phyloP scores from a whole-genome alignment of 2,329 filamentous ascomycete species.

The Aspergillus brunneoviolaceus region DNA sequence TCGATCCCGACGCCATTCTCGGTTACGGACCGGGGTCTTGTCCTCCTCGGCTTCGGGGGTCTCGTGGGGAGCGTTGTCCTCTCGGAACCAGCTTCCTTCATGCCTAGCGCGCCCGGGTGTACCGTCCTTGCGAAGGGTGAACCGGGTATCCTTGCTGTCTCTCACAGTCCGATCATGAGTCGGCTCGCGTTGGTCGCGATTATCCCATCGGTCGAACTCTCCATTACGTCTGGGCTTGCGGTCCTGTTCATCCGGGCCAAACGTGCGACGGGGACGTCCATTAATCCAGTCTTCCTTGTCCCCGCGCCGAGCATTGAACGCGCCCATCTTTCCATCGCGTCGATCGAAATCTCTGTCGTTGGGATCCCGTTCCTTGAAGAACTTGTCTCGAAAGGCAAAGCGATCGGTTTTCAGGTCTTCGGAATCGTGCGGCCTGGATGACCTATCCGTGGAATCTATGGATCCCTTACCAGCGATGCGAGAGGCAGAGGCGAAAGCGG shows the following conservation, averaged over 20 bases:
- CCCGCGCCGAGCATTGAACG: conserved; percentile 36
- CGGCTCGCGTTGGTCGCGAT: conserved; percentile 59
- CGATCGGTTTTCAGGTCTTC: conserved; percentile 60
- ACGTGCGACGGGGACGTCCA: conserved; percentile 40
- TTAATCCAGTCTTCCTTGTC: conserved; percentile 46
- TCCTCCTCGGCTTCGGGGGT: conserved; percentile 43
- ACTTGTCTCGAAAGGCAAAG: conserved; percentile 58
- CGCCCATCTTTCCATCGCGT: conserved; percentile 36
- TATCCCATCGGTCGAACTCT: conserved; percentile 45
- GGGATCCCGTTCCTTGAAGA: conserved; percentile 40
- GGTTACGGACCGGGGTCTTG: conserved; percentile 54
- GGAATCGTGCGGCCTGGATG: conserved; percentile 52
- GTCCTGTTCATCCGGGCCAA: conserved; percentile 44
- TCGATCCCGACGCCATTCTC: conserved; percentile 61
- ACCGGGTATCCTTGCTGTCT: conserved; percentile 53
- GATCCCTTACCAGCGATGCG: conserved; percentile 49
- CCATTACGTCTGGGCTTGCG: conserved; percentile 43
- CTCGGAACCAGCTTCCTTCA: conserved; percentile 74
- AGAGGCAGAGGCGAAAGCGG: conserved; percentile 76
- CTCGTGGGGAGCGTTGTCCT: conserved; percentile 45
- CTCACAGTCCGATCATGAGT: conserved; percentile 51
- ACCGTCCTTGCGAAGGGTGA: conserved; percentile 61
- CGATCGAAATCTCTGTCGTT: conserved; percentile 39
- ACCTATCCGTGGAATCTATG: conserved; percentile 46
- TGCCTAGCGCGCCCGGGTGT: conserved; percentile 61